These are phyloP conservation scores for Myotisia sp. DNA, from an alignment of 2,329 filamentous ascomycete genomes.

Conservation along the genomic window DNA sequence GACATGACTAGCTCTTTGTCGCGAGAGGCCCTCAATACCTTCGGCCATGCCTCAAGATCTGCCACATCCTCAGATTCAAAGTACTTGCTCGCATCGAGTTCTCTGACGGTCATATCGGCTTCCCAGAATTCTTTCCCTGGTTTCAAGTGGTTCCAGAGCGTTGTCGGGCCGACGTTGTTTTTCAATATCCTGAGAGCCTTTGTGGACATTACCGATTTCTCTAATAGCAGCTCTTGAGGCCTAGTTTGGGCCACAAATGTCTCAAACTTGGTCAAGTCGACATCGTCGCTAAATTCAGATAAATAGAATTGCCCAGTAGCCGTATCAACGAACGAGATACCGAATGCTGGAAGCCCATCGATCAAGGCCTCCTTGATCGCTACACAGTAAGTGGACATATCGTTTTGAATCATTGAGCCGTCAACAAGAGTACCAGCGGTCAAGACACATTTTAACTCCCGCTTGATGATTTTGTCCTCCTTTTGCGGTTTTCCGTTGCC, in stretches of 20 bases:
- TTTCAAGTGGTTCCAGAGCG: constrained; percentile 90
- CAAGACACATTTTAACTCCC: constrained; percentile 79
- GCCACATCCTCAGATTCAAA: constrained; percentile 50
- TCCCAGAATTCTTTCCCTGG: constrained; percentile 81
- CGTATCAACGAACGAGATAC: constrained; percentile 86
- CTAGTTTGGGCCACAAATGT: constrained; percentile 87
- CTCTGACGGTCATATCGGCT: constrained; percentile 64
- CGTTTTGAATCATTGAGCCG: constrained; percentile 90
- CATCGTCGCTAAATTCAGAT: constrained; percentile 83
- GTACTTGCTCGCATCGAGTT: constrained; percentile 66
- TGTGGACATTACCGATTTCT: constrained; percentile 74
- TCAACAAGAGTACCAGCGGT: constrained; percentile 90
- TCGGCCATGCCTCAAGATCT: constrained; percentile 59
- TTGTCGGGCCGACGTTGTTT: constrained; percentile 84
- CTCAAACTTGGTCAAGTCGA: constrained; percentile 90
- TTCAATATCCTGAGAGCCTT: constrained; percentile 87
- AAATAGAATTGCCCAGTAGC: constrained; percentile 90
- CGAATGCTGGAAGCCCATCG: constrained; percentile 66
- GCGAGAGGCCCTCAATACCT: constrained; percentile 53
- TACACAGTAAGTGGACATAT: constrained; percentile 93
- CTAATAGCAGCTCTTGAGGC: constrained; percentile 75
- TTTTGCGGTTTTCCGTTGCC: constrained; percentile 46
- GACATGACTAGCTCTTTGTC: constrained; percentile 79
- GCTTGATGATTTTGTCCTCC: constrained; percentile 81
- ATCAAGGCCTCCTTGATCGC: constrained; percentile 71